phyloP scores from a whole-genome alignment of 352 stramenopile species.

The Phytophthora aleatoria region DNA sequence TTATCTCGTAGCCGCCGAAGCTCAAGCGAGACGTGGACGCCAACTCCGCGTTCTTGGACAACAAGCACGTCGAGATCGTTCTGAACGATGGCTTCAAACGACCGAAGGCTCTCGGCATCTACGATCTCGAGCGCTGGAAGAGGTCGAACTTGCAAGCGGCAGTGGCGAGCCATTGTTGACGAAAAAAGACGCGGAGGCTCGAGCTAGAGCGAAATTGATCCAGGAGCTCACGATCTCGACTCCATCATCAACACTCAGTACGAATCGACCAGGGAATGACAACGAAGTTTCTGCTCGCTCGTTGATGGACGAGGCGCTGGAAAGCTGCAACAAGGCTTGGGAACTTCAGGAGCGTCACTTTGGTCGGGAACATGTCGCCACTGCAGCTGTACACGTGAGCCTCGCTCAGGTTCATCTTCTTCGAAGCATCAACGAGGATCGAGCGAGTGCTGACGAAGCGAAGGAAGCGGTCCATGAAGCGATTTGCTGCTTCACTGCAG shows the following conservation, averaged over 20 bases:
- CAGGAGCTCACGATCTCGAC: constrained; percentile 45
- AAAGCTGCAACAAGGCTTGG: constrained; percentile 71
- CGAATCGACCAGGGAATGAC: constrained; percentile 8
- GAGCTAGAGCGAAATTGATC: constrained; percentile 41
- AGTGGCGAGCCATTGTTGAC: constrained; percentile 29
- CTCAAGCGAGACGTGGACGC: constrained; percentile 55
- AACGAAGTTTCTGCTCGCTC: constrained; percentile 29
- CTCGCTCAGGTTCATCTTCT: constrained; percentile 63
- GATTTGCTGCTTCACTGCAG: constrained; percentile 49
- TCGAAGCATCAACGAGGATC: constrained; percentile 18
- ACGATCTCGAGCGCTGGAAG: constrained; percentile 47
- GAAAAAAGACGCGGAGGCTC: constrained; percentile 62
- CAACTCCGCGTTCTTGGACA: constrained; percentile 51
- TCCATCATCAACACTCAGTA: constrained; percentile 12
- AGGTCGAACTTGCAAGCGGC: constrained; percentile 29
- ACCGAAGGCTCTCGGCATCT: constrained; percentile 50
- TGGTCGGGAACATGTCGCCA: constrained; percentile 61
- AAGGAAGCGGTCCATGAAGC: constrained; percentile 44
- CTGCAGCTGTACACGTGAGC: constrained; percentile 50
- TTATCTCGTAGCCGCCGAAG: constrained; percentile 63
- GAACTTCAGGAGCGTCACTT: constrained; percentile 53
- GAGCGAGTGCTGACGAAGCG: constrained; percentile 5
- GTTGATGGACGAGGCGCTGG: constrained; percentile 65
- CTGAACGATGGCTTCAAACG: constrained; percentile 57
- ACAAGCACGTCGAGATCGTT: constrained; percentile 47